phyloP scores from a whole-genome alignment of 2,329 filamentous ascomycete genomes.

The Bertia moriformis region DNA sequence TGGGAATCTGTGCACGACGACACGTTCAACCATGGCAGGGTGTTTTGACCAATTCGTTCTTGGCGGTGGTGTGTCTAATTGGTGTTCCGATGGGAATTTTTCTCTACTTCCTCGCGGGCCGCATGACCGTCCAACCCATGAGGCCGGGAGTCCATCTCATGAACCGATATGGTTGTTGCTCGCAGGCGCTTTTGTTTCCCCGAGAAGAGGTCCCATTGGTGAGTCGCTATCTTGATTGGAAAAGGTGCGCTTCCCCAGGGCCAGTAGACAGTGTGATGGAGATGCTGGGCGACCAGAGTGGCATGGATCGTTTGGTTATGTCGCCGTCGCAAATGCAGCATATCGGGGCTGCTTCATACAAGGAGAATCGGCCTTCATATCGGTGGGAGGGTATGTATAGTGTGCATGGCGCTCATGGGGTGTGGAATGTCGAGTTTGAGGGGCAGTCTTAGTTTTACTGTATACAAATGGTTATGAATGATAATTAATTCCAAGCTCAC shows the following conservation, averaged over 20 bases:
- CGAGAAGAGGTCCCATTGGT: conserved; percentile 7
- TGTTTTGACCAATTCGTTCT: conserved; percentile 5
- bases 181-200: conserved; percentile 20
- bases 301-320: conserved; percentile 9
- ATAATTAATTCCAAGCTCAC: too few species aligned
- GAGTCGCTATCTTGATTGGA: conserved; percentile 5
- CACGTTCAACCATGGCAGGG: conserved; percentile 1
- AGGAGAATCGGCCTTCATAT: background rate
- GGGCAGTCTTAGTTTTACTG: too few species aligned
- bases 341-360: conserved; percentile 6
- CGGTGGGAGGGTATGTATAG: background rate
- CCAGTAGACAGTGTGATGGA: background rate
- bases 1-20: conserved; percentile 3
- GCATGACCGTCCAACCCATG: conserved; percentile 11
- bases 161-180: conserved; percentile 21
- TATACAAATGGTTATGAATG: too few species aligned
- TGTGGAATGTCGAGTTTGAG: background rate
- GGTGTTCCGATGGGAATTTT: conserved; percentile 13
- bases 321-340: conserved; percentile 12
- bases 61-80: background rate
- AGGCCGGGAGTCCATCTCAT: conserved; percentile 16
- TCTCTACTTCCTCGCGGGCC: conserved; percentile 14
- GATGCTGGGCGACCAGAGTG: conserved; percentile 9
- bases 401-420: background rate
- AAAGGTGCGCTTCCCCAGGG: conserved; percentile 7